These are phyloP conservation scores for Fusarium bulbicola DNA, from an alignment of 2,329 filamentous ascomycete species.

Conservation along the genomic window DNA sequence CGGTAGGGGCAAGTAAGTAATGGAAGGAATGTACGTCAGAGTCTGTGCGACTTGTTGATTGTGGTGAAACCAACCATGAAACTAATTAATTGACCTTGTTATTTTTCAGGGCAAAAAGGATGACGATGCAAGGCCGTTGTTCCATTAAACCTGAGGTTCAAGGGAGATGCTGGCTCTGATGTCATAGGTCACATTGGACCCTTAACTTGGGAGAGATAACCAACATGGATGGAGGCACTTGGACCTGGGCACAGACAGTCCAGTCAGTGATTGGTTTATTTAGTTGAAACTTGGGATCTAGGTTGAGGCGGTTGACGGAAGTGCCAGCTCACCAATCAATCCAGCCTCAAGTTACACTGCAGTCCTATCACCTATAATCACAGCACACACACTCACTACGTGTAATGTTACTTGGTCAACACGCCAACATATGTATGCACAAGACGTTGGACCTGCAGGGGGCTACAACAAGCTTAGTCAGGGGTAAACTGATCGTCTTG, in stretches of 20 bases:
- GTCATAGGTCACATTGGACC: constrained; percentile 3
- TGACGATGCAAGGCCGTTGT: not conserved
- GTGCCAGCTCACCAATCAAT: not conserved
- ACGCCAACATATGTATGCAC: not conserved
- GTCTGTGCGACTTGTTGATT: not conserved
- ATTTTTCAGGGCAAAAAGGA: not conserved
- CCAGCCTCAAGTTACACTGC: not conserved
- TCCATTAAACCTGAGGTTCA: not conserved
- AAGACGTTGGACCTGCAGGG: constrained; percentile 1
- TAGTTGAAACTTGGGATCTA: not conserved
- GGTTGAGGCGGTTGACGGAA: not conserved
- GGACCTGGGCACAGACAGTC: constrained; percentile 1
- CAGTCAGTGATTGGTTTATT: not conserved
- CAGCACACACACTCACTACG: not conserved
- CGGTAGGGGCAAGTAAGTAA: not conserved
- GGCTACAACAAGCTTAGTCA: constrained; percentile 6
- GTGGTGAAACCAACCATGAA: not conserved
- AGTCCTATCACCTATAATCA: not conserved
- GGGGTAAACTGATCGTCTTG: not conserved
- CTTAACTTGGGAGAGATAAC: not conserved
- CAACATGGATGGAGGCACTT: not conserved
- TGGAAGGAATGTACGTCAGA: not conserved
- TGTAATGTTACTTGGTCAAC: constrained; percentile 18
- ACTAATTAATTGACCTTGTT: not conserved
- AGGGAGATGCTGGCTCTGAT: constrained; percentile 1